phyloP scores from a whole-genome alignment of 2,329 filamentous ascomycete genomes.

The Pestalotiopsis sp. region DNA sequence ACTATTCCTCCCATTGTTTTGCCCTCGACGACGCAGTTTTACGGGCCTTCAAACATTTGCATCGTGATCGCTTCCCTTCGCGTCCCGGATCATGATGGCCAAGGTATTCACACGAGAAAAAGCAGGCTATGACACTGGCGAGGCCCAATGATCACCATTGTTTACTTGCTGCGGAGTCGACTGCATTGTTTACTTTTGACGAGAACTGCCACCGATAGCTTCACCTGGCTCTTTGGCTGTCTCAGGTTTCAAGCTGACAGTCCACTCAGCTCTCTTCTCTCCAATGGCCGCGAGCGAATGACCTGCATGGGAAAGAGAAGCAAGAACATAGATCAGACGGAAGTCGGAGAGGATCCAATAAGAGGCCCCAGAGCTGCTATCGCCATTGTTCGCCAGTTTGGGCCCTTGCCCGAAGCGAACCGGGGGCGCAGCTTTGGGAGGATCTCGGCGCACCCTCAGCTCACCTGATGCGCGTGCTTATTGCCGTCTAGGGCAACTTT shows the following conservation, averaged over 20 bases:
- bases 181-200: constrained; percentile 9
- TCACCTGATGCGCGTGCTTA: constrained; percentile 9
- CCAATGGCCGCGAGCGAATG: constrained; percentile 9
- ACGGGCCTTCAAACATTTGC: background rate
- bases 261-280: background rate
- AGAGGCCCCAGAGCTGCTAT: constrained; percentile 12
- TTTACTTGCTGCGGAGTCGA: constrained; percentile 2
- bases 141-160: background rate
- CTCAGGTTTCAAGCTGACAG: constrained; percentile 20
- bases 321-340: constrained; percentile 15
- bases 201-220: background rate
- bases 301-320: constrained; percentile 22
- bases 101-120: background rate
- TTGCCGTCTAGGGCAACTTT: constrained; percentile 5
- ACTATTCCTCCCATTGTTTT: background rate
- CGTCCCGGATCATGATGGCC: background rate
- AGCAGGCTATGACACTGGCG: background rate
- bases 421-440: constrained; percentile 10
- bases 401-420: constrained; percentile 15
- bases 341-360: constrained; percentile 19
- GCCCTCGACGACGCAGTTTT: background rate
- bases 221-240: constrained; percentile 7
- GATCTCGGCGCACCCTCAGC: constrained; percentile 17
- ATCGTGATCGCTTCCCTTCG: background rate
- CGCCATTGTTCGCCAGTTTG: constrained; percentile 14